Conservation (phyloP, 2,329 filamentous ascomycete genomes). For the Colletotrichum tofieldiae region DNA sequence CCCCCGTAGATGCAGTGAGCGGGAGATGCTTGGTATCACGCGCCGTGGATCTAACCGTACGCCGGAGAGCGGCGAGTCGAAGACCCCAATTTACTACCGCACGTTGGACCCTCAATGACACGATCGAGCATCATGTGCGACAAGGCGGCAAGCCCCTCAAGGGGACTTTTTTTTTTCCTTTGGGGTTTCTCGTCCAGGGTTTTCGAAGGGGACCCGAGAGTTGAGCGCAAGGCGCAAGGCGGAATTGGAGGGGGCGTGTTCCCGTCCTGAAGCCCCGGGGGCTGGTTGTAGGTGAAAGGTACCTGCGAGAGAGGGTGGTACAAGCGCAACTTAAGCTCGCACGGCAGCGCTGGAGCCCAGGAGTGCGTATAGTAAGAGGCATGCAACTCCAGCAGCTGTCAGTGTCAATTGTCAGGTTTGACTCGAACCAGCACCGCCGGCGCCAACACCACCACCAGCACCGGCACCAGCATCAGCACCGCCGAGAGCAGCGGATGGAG, state of each 20-base stretch:
- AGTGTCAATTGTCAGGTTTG: not conserved
- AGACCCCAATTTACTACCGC: not conserved
- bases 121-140: not conserved
- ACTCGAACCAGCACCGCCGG: constrained; percentile 8
- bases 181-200: not conserved
- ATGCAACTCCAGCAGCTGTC: constrained; percentile 17
- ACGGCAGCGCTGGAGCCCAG: constrained; percentile 18
- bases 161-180: not conserved
- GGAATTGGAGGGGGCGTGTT: constrained; percentile 36
- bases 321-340: constrained; percentile 24
- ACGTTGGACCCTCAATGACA: not conserved
- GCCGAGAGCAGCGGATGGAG: not conserved
- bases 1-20: constrained; percentile 3
- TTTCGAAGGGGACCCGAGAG: constrained; percentile 17
- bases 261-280: not conserved
- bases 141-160: not conserved
- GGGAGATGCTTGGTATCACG: not conserved
- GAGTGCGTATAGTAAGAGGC: constrained; percentile 34
- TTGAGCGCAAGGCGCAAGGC: constrained; percentile 24
- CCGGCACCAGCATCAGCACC: constrained; percentile 2
- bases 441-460: not conserved
- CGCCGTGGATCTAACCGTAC: not conserved
- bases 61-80: not conserved
- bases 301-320: constrained; percentile 32
- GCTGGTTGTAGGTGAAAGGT: not conserved